Base-by-base conservation (phyloP, 345 rosid genomes). In the Eucalyptus brandiana region DNA sequence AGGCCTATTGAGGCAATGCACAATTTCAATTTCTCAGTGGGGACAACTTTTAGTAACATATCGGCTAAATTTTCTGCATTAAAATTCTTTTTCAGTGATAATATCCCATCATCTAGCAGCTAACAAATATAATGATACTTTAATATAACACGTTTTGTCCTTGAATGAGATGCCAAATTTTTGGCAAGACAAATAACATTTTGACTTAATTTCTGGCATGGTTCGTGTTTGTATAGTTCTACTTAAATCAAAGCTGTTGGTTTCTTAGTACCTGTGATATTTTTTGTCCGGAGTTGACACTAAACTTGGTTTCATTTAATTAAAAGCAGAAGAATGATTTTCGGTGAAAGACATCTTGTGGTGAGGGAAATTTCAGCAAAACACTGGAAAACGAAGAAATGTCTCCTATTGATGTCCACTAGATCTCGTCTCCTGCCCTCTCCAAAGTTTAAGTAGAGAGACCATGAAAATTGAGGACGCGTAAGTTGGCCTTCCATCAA, bases 241-340 rank as follows among this genome's bases (percentile, higher is more conserved):
- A 23, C 7, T 23, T 56, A 56, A 56, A 56, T 56, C 62, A 56
- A 56, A 56, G 62, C 3, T 23, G 30, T 23, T 0, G 6, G 62
- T 24, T 56, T 56, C 30, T 56, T 23, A 56, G 62, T 56, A 26
- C 30, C 0, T 26, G 1, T 56, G 62, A 56, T 1, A 56, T 56
- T 1, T 56, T 11, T 0, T 56, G 0, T 23, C 0, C 6, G 0
- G 62, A 56, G 6, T 56, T 56, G 62, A 26, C 0, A 30, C 7
- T 9, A 1, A 14, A 56, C 62, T 26, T 24, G 30, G 30, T 53
- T 53, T 53, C 58, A 53, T 53, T 53, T 19, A 53, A 26, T 53
- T 21, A 53, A 53, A 53, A 53, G 58, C 4, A 10, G 58, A 53
- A 21, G 26, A 19, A 53, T 2, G 1, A 53, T 53, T 53, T 53